Percentiles rank a stretch among this genome's conserved stretches.
These are phyloP conservation scores for Talaromyces sp. DNA, from an alignment of 2,329 filamentous ascomycete species.

Conservation along the genomic window DNA sequence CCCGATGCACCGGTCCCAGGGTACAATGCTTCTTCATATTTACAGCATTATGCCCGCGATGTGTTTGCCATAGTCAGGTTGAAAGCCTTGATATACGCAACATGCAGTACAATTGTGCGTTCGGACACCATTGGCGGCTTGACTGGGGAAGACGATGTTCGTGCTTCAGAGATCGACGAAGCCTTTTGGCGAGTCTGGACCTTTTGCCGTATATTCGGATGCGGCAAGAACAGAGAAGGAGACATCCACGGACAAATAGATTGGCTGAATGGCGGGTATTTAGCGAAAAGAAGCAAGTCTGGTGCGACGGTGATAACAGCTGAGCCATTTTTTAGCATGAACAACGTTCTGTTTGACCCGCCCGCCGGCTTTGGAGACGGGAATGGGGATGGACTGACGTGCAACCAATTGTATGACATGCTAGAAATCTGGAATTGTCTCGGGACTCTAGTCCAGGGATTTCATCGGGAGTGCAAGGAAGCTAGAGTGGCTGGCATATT, in stretches of 20 bases:
- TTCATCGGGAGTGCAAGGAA: slow-evolving; percentile 51
- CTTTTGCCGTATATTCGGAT: slow-evolving; percentile 60
- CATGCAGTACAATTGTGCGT: slow-evolving; percentile 53
- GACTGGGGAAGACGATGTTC: slow-evolving; percentile 41
- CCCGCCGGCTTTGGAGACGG: slow-evolving; percentile 55
- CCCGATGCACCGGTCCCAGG: slow-evolving; percentile 46
- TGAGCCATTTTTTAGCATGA: slow-evolving; percentile 48
- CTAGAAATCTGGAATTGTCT: slow-evolving; percentile 61
- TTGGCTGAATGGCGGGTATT: slow-evolving; percentile 55
- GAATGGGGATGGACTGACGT: slow-evolving; percentile 51
- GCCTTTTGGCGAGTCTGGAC: slow-evolving; percentile 63
- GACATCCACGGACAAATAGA: slow-evolving; percentile 57
- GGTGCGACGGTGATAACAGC: slow-evolving; percentile 45
- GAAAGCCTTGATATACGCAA: slow-evolving; percentile 52
- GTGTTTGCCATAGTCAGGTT: slow-evolving; percentile 50
- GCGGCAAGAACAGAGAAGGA: slow-evolving; percentile 53
- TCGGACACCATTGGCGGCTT: slow-evolving; percentile 53
- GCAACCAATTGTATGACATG: slow-evolving; percentile 58
- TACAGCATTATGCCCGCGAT: slow-evolving; percentile 49
- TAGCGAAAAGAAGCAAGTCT: slow-evolving; percentile 46
- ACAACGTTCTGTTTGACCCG: slow-evolving; percentile 51
- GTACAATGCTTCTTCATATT: slow-evolving; percentile 51
- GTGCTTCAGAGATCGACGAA: slow-evolving; percentile 52
- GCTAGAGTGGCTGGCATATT: slow-evolving; percentile 55
- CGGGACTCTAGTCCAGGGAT: slow-evolving; percentile 50